Evolutionary conservation across 345 rosid species (phyloP).

Genomic region (Lumnitzera racemosa): DNA sequence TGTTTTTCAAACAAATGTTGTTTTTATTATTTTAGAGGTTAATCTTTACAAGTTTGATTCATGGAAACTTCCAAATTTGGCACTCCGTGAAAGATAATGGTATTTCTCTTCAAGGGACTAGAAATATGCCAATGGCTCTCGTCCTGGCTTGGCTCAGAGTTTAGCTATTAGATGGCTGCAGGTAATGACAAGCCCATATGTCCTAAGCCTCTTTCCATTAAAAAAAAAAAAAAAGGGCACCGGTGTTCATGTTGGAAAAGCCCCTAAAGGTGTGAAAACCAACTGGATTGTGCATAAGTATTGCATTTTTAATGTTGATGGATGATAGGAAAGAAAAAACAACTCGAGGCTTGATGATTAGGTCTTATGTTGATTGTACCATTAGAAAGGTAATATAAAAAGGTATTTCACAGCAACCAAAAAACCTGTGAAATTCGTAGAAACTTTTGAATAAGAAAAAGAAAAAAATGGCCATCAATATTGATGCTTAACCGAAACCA

Average conservation of each 20-base stretch:
- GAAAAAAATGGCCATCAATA: neutral
- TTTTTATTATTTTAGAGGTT: conserved; percentile 81
- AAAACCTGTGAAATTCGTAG: conserved; percentile 1
- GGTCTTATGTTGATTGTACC: conserved; percentile 76
- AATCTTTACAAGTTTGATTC: conserved; percentile 86
- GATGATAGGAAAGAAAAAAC: conserved; percentile 55
- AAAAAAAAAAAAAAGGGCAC: too few relatives aligned
- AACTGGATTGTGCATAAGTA: conserved; percentile 98
- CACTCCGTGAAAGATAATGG: conserved; percentile 73
- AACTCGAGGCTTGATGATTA: conserved; percentile 74
- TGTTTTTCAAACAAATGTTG: neutral
- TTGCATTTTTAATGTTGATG: conserved; percentile 73
- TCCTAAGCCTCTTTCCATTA: conserved; percentile 65
- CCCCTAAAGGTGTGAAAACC: conserved; percentile 75
- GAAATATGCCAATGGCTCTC: conserved; percentile 76
- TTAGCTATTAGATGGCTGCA: conserved; percentile 87
- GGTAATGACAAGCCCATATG: conserved; percentile 93
- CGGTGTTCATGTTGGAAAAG: conserved; percentile 84
- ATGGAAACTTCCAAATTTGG: conserved; percentile 91
- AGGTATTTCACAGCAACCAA: conserved; percentile 25
- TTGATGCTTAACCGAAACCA: conserved; percentile 1
- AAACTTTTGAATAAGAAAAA: conserved; percentile 4
- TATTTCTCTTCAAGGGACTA: conserved; percentile 83
- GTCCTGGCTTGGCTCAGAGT: conserved; percentile 85
- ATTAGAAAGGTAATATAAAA: conserved; percentile 70